These are phyloP conservation scores for Mortierella hygrophila DNA, from an alignment of 192 early-diverging fungal species.

Conservation along the genomic window DNA sequence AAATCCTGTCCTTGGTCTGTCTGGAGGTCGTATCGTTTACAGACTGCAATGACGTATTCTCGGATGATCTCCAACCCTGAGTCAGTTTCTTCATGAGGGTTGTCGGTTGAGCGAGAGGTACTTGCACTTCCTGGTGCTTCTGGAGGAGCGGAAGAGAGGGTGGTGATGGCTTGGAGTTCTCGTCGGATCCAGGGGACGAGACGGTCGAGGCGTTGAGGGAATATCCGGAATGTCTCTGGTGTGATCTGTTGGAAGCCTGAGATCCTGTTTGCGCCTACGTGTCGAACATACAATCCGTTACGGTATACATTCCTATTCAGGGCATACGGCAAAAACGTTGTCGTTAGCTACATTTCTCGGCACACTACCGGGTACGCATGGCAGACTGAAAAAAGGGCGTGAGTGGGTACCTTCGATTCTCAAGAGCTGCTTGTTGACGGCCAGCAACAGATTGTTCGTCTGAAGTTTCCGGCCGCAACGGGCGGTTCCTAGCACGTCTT, in stretches of 20 bases:
- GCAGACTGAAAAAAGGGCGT: neutral
- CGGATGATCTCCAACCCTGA: constrained; percentile 40
- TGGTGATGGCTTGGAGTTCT: constrained; percentile 34
- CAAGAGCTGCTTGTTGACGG: constrained; percentile 22
- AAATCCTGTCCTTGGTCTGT: constrained; percentile 39
- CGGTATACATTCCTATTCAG: constrained; percentile 31
- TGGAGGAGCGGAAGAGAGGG: neutral
- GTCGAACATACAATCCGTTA: constrained; percentile 33
- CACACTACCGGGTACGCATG: neutral
- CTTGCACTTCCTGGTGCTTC: no score
- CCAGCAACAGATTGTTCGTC: constrained; percentile 13
- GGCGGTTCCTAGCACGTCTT: neutral
- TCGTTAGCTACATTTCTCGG: neutral
- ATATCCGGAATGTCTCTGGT: constrained; percentile 33
- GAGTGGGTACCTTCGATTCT: constrained; percentile 24
- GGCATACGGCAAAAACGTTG: neutral
- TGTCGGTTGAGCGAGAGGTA: neutral
- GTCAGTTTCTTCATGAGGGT: neutral
- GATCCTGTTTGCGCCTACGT: constrained; percentile 44
- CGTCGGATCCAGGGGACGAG: constrained; percentile 48
- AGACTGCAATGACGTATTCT: constrained; percentile 39
- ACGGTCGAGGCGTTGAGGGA: constrained; percentile 34
- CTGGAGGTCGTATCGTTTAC: constrained; percentile 41
- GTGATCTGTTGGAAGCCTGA: constrained; percentile 41
- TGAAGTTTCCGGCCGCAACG: neutral